phyloP scores from a whole-genome alignment of 352 stramenopile genomes.

The Globisporangium splendens region DNA sequence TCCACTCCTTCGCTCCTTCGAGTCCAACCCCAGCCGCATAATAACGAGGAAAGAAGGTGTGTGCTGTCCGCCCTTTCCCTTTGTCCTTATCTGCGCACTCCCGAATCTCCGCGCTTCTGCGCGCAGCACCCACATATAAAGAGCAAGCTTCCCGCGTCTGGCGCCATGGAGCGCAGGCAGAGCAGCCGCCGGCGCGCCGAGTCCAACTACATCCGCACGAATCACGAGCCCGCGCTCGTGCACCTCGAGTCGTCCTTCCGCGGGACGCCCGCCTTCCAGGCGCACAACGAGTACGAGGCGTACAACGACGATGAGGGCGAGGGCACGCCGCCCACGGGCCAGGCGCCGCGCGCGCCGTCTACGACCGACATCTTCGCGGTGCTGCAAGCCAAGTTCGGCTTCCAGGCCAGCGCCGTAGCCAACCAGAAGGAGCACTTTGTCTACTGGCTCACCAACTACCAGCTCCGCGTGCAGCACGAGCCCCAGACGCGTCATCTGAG shows the following conservation, averaged over 20 bases:
- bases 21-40: background rate
- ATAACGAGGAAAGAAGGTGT: background rate
- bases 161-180: constrained; percentile 14
- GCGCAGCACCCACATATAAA: background rate
- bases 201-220: constrained; percentile 79
- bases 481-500: constrained; percentile 19
- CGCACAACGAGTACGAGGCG: background rate
- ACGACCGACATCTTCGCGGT: constrained; percentile 63
- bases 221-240: constrained; percentile 49
- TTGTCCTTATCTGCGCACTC: background rate
- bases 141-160: background rate
- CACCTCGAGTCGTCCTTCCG: constrained; percentile 74
- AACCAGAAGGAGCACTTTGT: constrained; percentile 88
- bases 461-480: constrained; percentile 59
- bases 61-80: background rate
- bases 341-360: constrained; percentile 12
- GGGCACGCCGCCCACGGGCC: constrained; percentile 7
- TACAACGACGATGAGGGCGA: background rate
- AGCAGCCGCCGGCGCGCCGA: constrained; percentile 28
- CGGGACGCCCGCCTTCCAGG: constrained; percentile 5
- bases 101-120: background rate
- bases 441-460: constrained; percentile 84
- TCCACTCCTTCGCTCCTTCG: background rate
- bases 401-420: constrained; percentile 64
- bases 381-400: constrained; percentile 79